Base-by-base conservation (phyloP, 495 filamentous ascomycete genomes). In the Aeminium ludgeri region DNA sequence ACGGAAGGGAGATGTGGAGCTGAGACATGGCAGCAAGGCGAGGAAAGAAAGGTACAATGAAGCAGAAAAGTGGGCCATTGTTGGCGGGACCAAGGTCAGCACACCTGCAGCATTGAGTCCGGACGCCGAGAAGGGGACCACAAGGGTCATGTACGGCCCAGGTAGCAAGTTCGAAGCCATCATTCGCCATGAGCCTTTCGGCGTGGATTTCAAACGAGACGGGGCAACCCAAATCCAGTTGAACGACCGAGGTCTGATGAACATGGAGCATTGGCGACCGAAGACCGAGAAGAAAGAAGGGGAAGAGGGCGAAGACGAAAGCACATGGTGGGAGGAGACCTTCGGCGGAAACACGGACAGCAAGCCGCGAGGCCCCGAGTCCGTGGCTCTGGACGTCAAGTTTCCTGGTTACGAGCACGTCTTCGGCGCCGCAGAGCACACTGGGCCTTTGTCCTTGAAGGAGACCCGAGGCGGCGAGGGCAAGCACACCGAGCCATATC, bases 291-390 rank as follows among this genome's bases (percentile, higher is more conserved):
- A 71, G 52, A 51, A 61, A 17, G 60, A 66, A 10, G 65, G 59
- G 36, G 61, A 67, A 15, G 66, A 66, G 48, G 59, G 46, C 0
- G 74, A 76, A 43, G 82, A 93, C 40, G 79, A 95, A 55, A 77
- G 76, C 55, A 93, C 83, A 4, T 93, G 86, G 82, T 97, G 89
- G 91, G 89, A 97, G 13, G 89, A 97, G 61, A 69, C 70, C 33
- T 96, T 97, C 59, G 87, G 86, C 38, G 84, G 86, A 42, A 86
- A 82, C 54, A 96, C 86, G 3, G 89, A 97, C 58, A 70, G 79
- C 10, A 96, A 96, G 59, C 91, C 89, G 17, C 74, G 74, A 52
- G 79, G 78, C 27, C 91, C 89, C 1, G 91, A 96, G 59, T 84
- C 85, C 56, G 66, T 96, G 40, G 86, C 70, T 28, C 60, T 97